phyloP scores from a whole-genome alignment of 768 basidiomycete species.

The Rhizopogon salebrosus region DNA sequence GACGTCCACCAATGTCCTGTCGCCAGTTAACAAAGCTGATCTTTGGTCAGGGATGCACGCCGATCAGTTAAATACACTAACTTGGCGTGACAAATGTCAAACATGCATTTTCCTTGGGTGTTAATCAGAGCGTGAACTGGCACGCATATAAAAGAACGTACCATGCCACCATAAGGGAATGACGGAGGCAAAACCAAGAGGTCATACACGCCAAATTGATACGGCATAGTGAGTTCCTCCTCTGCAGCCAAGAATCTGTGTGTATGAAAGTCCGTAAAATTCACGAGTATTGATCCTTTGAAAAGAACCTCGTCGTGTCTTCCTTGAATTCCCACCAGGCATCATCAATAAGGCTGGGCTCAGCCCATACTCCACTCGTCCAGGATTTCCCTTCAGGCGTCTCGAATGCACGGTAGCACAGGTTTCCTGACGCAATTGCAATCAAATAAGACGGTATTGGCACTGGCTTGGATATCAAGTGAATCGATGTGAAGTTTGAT shows the following conservation, averaged over 20 bases:
- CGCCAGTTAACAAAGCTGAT: conserved; percentile 77
- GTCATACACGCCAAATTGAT: conserved; percentile 86
- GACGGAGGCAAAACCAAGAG: conserved; percentile 83
- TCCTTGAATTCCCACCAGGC: conserved; percentile 86
- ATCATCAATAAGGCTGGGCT: conserved; percentile 74
- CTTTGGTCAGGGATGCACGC: neutral
- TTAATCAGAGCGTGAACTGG: neutral
- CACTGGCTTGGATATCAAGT: conserved; percentile 48
- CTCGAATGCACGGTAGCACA: conserved; percentile 66
- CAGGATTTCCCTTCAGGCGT: conserved; percentile 60
- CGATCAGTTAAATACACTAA: conserved; percentile 25
- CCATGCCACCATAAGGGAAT: conserved; percentile 93
- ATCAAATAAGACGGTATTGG: conserved; percentile 91
- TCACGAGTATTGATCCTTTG: conserved; percentile 1
- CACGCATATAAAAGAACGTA: conserved; percentile 14
- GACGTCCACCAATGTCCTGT: conserved; percentile 82
- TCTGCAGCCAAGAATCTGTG: conserved; percentile 65
- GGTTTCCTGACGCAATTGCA: conserved; percentile 83
- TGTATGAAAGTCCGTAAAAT: neutral
- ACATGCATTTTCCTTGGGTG: conserved; percentile 77
- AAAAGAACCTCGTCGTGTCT: conserved; percentile 66
- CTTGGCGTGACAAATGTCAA: conserved; percentile 87
- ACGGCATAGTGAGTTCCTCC: conserved; percentile 72
- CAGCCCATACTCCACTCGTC: conserved; percentile 87
- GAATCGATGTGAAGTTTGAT: neutral